Conservation (phyloP, 208 protist species). For the Trypanosoma boissoni region DNA sequence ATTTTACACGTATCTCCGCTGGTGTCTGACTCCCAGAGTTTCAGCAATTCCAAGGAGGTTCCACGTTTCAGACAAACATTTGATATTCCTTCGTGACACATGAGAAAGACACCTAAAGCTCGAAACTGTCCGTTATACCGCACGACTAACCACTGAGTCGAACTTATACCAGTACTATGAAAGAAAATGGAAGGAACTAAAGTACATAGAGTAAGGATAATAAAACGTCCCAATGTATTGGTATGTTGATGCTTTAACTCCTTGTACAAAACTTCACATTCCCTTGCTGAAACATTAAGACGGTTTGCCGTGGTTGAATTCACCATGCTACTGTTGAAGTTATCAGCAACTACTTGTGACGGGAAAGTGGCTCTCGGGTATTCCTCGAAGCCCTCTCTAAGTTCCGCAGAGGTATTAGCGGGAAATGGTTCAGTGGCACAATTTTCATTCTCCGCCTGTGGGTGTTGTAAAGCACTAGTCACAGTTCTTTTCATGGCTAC, state of each 20-base stretch:
- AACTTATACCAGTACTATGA: slow-evolving; percentile 42
- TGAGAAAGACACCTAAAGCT: slow-evolving; percentile 53
- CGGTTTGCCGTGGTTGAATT: slow-evolving; percentile 29
- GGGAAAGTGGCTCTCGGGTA: too few relatives aligned
- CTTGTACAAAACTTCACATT: slow-evolving; percentile 73
- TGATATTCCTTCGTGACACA: slow-evolving; percentile 30
- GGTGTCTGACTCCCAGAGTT: slow-evolving; percentile 29
- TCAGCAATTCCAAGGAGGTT: slow-evolving; percentile 25
- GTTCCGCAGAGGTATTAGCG: too few relatives aligned
- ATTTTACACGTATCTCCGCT: slow-evolving; percentile 40
- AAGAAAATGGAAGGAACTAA: slow-evolving; percentile 41
- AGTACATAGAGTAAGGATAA: slow-evolving; percentile 44
- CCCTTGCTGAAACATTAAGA: slow-evolving; percentile 26
- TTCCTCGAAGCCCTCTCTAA: too few relatives aligned
- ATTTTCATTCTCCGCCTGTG: too few relatives aligned
- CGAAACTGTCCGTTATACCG: slow-evolving; percentile 23
- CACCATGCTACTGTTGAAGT: slow-evolving; percentile 54
- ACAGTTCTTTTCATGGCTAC: too few relatives aligned
- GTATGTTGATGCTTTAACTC: slow-evolving; percentile 74
- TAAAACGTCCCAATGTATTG: slow-evolving; percentile 63
- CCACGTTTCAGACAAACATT: slow-evolving; percentile 30
- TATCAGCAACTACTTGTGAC: slow-evolving; percentile 38
- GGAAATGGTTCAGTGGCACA: too few relatives aligned
- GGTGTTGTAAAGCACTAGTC: too few relatives aligned
- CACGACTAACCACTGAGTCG: slow-evolving; percentile 53